Base-by-base conservation (phyloP, 2,329 filamentous ascomycete genomes). In the Pseudogymnoascus sp. region DNA sequence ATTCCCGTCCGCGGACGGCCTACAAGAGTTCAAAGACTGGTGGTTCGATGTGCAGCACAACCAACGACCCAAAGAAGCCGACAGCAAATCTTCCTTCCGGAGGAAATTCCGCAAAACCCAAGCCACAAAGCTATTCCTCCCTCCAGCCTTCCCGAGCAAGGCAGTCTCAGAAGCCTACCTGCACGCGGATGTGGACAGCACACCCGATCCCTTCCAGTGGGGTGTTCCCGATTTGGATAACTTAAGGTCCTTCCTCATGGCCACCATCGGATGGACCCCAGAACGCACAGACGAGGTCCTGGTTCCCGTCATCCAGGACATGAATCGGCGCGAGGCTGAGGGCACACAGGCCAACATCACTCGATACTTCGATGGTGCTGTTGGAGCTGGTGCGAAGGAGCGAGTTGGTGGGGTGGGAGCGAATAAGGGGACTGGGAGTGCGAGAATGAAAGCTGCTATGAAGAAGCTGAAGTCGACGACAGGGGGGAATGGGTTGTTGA, bases 331-430 rank as follows among this genome's bases (percentile, higher is more conserved):
- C 39, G 89, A 90, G 66, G 81, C 85, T 29, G 94, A 97, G 76
- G 94, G 94, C 5, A 97, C 93, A 15, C 94, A 99, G 78, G 87
- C 86, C 63, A 99, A 99, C 68, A 96, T 99, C 67, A 99, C 94
- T n/a, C 81, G 87, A 25, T 99, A 87, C 74, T 97, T 97, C 72
- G 84, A 85, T 10, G 93, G 93, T 0, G 76, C 78, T 4, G 86
- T 91, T 0, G 89, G 89, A 0, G 81, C 81, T 0, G 89, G 89
- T 0, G 82, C 82, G 64, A 60, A 76, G 71, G 10, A 82, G 77
- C 37, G 82, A 87, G 64, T 83, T 82, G 0, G 92, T 90, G 76
- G 89, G 80, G 0, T 81, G 88, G 62, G 85, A 87, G 65, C 33
- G 33, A 59, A 59, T 31, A 83, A 79, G 62, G 74, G 77, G 27